Percentiles rank a stretch among this genome's conserved stretches.
phyloP scores from a whole-genome alignment of 169 alveolate genomes.

The Toxoplasma gondii region DNA sequence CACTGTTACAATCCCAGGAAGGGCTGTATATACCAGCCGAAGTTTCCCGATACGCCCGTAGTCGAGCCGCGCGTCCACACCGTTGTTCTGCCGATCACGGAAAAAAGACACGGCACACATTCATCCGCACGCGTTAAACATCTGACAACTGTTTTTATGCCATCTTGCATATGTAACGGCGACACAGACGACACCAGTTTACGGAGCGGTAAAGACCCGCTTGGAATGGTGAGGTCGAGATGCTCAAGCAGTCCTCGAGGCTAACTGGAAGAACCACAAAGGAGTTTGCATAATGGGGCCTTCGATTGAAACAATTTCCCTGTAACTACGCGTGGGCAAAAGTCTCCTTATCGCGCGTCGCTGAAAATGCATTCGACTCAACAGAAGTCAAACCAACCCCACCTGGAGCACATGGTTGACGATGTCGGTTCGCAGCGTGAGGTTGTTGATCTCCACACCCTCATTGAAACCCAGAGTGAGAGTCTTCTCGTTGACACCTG shows the following conservation, averaged over 20 bases:
- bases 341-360: no score
- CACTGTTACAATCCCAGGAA: constrained; percentile 42
- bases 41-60: constrained; percentile 30
- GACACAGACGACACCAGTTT: no score
- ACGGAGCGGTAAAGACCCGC: no score
- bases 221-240: no score
- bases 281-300: no score
- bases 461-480: constrained; percentile 24
- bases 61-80: constrained; percentile 48
- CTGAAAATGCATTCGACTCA: no score
- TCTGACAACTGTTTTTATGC: no score
- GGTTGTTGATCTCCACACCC: constrained; percentile 20
- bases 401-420: constrained; percentile 32
- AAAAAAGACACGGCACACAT: not conserved
- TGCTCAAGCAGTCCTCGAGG: no score
- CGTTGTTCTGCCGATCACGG: not conserved
- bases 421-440: not conserved
- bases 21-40: constrained; percentile 35
- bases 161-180: no score
- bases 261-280: no score
- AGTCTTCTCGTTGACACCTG: constrained; percentile 32
- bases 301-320: no score
- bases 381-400: not conserved
- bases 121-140: not conserved
- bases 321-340: no score